Conservation (phyloP, 2,329 filamentous ascomycete genomes). For the Escovopsis weberi region DNA sequence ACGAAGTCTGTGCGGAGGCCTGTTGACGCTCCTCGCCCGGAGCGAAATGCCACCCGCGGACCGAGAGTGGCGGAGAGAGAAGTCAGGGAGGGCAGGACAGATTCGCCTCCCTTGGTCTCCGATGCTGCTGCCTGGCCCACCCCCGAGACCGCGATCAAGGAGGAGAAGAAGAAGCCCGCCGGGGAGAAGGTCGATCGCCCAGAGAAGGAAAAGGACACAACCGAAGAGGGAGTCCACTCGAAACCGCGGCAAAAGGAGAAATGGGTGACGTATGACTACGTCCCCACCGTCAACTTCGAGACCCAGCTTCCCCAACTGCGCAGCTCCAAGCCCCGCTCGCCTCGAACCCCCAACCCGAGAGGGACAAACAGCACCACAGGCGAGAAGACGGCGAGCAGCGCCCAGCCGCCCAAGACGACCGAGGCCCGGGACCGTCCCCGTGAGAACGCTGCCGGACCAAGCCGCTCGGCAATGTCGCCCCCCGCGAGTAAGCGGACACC, state of each 20-base stretch:
- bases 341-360: slow-evolving; percentile 26
- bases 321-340: slow-evolving; percentile 29
- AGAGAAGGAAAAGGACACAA: slow-evolving; percentile 52
- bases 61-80: slow-evolving; percentile 31
- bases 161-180: slow-evolving; percentile 59
- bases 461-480: slow-evolving; percentile 22
- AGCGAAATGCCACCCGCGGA: slow-evolving; percentile 32
- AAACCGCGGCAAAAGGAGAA: slow-evolving; percentile 58
- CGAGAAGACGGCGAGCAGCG: slow-evolving; percentile 23
- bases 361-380: slow-evolving; percentile 22
- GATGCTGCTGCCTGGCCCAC: slow-evolving; percentile 84
- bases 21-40: slow-evolving; percentile 23
- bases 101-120: slow-evolving; percentile 46
- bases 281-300: slow-evolving; percentile 73
- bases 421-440: slow-evolving; percentile 22
- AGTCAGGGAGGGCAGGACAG: slow-evolving; percentile 17
- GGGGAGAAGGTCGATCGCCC: slow-evolving; percentile 44
- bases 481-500: slow-evolving; percentile 28
- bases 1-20: slow-evolving; percentile 29
- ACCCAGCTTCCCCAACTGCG: slow-evolving; percentile 54
- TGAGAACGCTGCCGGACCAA: slow-evolving; percentile 20
- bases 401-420: slow-evolving; percentile 15
- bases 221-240: slow-evolving; percentile 30
- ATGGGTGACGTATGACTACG: slow-evolving; percentile 74
- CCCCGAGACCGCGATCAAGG: slow-evolving; percentile 56